These are phyloP conservation scores for Colletotrichum tropicicola DNA, from an alignment of 2,329 filamentous ascomycete genomes.

Conservation along the genomic window DNA sequence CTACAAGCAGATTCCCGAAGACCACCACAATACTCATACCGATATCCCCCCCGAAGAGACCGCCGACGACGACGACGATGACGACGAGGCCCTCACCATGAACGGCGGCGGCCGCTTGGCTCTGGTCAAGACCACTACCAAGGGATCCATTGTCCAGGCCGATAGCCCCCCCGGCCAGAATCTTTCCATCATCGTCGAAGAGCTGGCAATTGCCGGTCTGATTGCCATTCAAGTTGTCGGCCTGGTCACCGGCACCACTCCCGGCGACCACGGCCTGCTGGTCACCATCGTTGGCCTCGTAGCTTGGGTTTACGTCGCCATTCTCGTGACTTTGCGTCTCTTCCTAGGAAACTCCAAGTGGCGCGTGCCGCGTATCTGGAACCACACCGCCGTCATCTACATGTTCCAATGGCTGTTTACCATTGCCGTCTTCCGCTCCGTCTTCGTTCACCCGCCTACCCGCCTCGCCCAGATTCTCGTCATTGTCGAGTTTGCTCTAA, in stretches of 20 bases:
- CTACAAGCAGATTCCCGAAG: constrained; percentile 65
- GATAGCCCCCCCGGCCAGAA: constrained; percentile 81
- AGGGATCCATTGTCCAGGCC: constrained; percentile 70
- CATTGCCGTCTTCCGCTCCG: constrained; percentile 83
- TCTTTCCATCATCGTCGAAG: constrained; percentile 76
- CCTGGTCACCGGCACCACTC: constrained; percentile 64
- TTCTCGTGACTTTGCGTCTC: constrained; percentile 78
- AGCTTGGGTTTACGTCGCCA: constrained; percentile 83
- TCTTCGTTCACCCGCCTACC: constrained; percentile 79
- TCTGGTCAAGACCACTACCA: constrained; percentile 68
- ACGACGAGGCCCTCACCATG: constrained; percentile 65
- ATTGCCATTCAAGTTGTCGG: constrained; percentile 74
- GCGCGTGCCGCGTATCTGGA: constrained; percentile 82
- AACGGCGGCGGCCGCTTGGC: constrained; percentile 62
- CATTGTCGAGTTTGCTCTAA: constrained; percentile 79
- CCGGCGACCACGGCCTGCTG: constrained; percentile 64
- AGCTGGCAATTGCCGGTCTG: constrained; percentile 76
- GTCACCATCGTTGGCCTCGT: constrained; percentile 74
- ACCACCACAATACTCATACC: constrained; percentile 56
- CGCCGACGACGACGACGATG: constrained; percentile 65
- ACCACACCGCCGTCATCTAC: constrained; percentile 90
- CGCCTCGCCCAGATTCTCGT: constrained; percentile 69
- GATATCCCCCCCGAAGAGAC: constrained; percentile 58
- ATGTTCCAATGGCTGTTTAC: constrained; percentile 81
- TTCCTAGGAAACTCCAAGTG: constrained; percentile 71